Conservation (phyloP, 31 red algal species). For the Asparagopsis taxiformis region DNA sequence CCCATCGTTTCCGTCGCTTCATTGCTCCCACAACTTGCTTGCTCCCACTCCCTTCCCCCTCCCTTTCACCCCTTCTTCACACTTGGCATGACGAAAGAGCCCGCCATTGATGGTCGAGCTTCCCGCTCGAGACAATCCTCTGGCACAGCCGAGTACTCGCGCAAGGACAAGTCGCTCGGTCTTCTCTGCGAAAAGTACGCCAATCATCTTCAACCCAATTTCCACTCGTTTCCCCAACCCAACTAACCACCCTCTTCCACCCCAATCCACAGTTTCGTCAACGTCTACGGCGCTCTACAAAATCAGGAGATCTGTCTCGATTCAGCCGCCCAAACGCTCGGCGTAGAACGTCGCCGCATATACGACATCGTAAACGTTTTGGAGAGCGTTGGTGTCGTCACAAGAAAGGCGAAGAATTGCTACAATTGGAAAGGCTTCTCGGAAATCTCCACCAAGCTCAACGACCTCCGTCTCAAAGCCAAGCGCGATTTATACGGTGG, state of each 20-base stretch:
- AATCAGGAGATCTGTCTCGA: constrained; percentile 82
- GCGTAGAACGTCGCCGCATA: constrained; percentile 89
- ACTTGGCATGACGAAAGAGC: constrained; percentile 1
- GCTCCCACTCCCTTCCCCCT: background rate
- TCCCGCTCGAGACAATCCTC: constrained; percentile 27
- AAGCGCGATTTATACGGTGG: constrained; percentile 45
- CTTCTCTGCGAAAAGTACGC: constrained; percentile 92
- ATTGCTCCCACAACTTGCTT: background rate
- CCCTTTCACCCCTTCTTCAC: background rate
- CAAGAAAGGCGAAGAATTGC: constrained; percentile 84
- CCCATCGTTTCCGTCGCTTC: background rate
- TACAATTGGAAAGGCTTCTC: constrained; percentile 82
- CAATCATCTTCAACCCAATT: background rate
- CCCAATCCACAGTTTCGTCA: constrained; percentile 36
- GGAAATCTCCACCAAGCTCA: constrained; percentile 39
- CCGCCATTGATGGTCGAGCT: background rate
- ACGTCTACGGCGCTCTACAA: constrained; percentile 14
- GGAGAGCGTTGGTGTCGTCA: constrained; percentile 85
- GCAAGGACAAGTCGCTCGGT: constrained; percentile 89
- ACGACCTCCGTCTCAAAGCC: constrained; percentile 36
- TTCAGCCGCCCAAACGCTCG: constrained; percentile 51
- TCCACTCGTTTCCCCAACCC: background rate
- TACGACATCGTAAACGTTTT: constrained; percentile 99
- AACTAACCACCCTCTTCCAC: background rate
- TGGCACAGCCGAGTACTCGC: constrained; percentile 65